Evolutionary conservation across 1,284 basidiomycete genomes (phyloP), one percentile per base, ranked within the genome.

Genomic region (Neonothopanus nambi): DNA sequence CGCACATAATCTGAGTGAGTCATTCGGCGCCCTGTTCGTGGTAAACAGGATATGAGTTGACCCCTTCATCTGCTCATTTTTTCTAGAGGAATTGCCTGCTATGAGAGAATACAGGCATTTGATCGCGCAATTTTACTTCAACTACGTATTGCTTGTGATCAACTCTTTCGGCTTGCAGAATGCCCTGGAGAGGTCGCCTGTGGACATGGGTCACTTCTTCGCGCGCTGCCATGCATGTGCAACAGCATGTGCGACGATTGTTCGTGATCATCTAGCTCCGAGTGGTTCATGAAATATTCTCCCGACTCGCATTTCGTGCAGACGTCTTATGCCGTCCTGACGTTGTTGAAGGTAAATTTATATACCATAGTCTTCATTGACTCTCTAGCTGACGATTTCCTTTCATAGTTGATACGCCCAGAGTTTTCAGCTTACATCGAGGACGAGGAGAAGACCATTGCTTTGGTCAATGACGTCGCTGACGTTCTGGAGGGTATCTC

Each of bases 141-240:
- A 91, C 65, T 95, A 96, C 65, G 85, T 88, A 26, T 85, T 87
- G 67, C 79, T 96, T 42, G 89, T 95, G 20, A 76, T 98, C 61
- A 95, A 97, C 67, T 95, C 94, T 6, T 98, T 98, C 63, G 95
- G 95, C 2, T 78, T 98, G 51, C 95, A 98, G 70, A 92, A 96
- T 64, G 91, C 95, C 3, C 74, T 97, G 51, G 94, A 96, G 67
- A 79, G 81, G 13, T 78, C 82, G 11, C 72, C 79, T 1, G 72
- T 90, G 45, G 84, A 95, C 64, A 87, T 93, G 45, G 87, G 87
- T 0, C 89, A 94, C 72, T 95, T 95, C 76, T 92, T 95, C 64
- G 81, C 85, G 3, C 85, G 91, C 37, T 91, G 91, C 52, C 87
- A 94, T 67, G 80, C 84, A 9, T 81, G 86, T 17, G 93, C 93